phyloP scores from a whole-genome alignment of 306 rosid species.

The Rubus idaeus region DNA sequence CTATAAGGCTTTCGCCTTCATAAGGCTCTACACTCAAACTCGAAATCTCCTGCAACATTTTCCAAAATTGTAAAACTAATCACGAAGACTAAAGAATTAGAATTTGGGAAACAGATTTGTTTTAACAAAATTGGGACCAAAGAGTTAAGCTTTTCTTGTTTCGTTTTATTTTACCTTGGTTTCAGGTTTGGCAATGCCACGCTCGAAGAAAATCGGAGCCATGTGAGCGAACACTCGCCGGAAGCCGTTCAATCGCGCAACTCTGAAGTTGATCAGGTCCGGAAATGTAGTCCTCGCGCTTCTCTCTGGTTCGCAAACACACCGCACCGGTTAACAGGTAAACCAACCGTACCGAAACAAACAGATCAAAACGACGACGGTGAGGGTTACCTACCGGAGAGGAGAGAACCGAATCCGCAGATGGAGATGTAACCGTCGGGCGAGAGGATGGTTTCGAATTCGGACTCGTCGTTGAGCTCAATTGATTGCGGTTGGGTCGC shows the following conservation, averaged over 20 bases:
- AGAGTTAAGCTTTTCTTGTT: background rate
- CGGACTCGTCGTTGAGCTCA: slow-evolving; percentile 60
- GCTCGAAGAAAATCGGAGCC: slow-evolving; percentile 92
- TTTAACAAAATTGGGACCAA: background rate
- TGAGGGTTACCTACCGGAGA: slow-evolving; percentile 57
- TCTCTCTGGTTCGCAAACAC: slow-evolving; percentile 43
- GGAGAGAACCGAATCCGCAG: slow-evolving; percentile 95
- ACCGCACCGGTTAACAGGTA: background rate
- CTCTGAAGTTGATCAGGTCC: slow-evolving; percentile 70
- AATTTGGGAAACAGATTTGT: background rate
- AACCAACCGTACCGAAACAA: background rate
- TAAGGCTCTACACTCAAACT: slow-evolving; percentile 85
- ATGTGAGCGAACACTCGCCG: slow-evolving; percentile 79
- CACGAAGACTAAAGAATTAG: background rate
- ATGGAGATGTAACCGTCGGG: slow-evolving; percentile 58
- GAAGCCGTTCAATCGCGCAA: slow-evolving; percentile 60
- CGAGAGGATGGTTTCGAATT: slow-evolving; percentile 44
- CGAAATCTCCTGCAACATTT: slow-evolving; percentile 68
- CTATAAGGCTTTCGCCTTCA: slow-evolving; percentile 71
- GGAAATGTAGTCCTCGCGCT: slow-evolving; percentile 95
- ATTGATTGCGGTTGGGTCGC: background rate
- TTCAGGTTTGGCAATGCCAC: slow-evolving; percentile 88
- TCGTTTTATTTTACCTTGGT: slow-evolving; percentile 52
- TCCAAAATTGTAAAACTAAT: background rate
- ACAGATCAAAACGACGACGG: slow-evolving; percentile 6